phyloP scores from a whole-genome alignment of 768 basidiomycete genomes.

The Russula dissimulans region DNA sequence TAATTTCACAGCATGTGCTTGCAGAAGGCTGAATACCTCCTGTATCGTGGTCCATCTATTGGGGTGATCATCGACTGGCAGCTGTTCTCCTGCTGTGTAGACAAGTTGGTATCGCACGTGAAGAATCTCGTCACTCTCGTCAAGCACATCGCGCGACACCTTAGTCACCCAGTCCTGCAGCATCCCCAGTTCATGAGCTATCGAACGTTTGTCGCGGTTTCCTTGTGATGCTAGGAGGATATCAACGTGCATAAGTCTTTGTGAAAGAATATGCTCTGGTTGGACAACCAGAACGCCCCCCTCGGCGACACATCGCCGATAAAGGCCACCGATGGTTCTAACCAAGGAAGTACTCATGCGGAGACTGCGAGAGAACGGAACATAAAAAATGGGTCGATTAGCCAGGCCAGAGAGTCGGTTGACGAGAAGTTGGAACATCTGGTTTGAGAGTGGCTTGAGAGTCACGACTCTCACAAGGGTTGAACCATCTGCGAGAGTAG shows the following conservation, averaged over 20 bases:
- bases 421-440: slow-evolving; percentile 42
- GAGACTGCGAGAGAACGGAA: slow-evolving; percentile 42
- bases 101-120: slow-evolving; percentile 40
- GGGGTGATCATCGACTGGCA: slow-evolving; percentile 32
- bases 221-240: slow-evolving; percentile 18
- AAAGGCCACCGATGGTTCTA: slow-evolving; percentile 25
- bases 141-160: slow-evolving; percentile 8
- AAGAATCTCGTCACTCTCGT: slow-evolving; percentile 29
- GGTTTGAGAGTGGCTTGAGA: slow-evolving; percentile 36
- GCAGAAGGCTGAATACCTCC: slow-evolving; percentile 29
- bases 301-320: slow-evolving; percentile 31
- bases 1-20: slow-evolving; percentile 8
- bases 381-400: slow-evolving; percentile 38
- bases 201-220: background rate
- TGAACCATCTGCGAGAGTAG: slow-evolving; percentile 34
- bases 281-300: slow-evolving; percentile 41
- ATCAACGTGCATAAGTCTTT: slow-evolving; percentile 39
- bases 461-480: slow-evolving; percentile 41
- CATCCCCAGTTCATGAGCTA: background rate
- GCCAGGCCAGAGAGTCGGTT: slow-evolving; percentile 36
- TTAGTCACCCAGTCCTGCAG: background rate
- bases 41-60: slow-evolving; percentile 37
- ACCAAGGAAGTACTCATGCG: slow-evolving; percentile 18
- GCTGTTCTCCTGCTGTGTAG: slow-evolving; percentile 35
- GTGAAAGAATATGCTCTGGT: slow-evolving; percentile 47